These are phyloP conservation scores for Voacanga thouarsii DNA, from an alignment of 257 asterid species.

Conservation along the genomic window DNA sequence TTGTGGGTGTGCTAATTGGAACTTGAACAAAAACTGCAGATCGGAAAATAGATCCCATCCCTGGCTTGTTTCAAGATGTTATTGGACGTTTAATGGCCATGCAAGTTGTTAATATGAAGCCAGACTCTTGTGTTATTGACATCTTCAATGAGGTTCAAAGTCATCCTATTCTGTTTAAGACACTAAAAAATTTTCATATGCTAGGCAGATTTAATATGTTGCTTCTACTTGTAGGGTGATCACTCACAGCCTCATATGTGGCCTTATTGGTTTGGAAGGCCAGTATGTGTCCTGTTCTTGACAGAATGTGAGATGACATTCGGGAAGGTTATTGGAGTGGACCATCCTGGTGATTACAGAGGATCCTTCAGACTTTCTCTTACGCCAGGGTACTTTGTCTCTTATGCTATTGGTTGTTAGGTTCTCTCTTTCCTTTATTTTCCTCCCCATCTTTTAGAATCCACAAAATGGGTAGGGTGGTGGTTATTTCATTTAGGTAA, in stretches of 20 bases:
- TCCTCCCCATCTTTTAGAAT: background rate
- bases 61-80: constrained; percentile 58
- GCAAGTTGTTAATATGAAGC: constrained; percentile 57
- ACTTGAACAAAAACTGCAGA: constrained; percentile 47
- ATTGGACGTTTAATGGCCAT: constrained; percentile 51
- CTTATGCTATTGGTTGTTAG: background rate
- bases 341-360: constrained; percentile 66
- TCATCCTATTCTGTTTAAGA: constrained; percentile 12
- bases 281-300: constrained; percentile 64
- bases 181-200: constrained; percentile 2
- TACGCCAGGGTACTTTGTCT: constrained; percentile 61
- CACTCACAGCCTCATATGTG: constrained; percentile 78
- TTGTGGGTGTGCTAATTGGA: constrained; percentile 13
- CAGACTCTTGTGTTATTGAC: constrained; percentile 74
- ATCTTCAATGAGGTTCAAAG: constrained; percentile 74
- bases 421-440: background rate
- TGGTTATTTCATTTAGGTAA: background rate
- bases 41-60: constrained; percentile 66
- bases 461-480: background rate
- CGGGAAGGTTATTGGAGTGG: constrained; percentile 53
- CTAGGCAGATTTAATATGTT: constrained; percentile 28
- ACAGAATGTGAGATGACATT: constrained; percentile 80
- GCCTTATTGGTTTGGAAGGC: constrained; percentile 82
- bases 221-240: constrained; percentile 57
- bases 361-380: constrained; percentile 71